Conservation (phyloP, 352 stramenopile species). For the Pythium pectinolyticum region DNA sequence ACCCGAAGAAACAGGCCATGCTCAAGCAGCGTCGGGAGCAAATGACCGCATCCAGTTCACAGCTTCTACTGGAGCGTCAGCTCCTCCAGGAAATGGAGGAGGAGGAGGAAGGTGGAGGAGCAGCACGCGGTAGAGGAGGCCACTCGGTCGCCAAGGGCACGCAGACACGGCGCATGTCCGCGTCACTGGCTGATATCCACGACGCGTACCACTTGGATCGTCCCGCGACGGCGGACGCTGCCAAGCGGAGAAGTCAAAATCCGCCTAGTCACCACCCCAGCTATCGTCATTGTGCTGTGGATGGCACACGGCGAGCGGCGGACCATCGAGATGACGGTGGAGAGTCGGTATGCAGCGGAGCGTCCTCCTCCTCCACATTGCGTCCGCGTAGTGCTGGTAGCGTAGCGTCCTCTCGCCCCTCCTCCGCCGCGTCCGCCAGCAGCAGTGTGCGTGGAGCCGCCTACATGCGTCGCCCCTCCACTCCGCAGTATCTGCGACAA, state of each 20-base stretch:
- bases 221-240: constrained; percentile 26
- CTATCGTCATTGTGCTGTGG: too few relatives aligned
- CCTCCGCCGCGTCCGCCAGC: constrained; percentile 25
- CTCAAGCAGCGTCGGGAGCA: constrained; percentile 63
- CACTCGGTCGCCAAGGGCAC: constrained; percentile 29
- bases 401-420: constrained; percentile 32
- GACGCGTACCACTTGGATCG: constrained; percentile 4
- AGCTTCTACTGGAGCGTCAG: constrained; percentile 20
- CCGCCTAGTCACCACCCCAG: neutral
- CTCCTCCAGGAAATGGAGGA: constrained; percentile 9
- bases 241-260: constrained; percentile 17
- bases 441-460: constrained; percentile 41
- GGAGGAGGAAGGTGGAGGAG: too few relatives aligned
- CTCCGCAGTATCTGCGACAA: constrained; percentile 59
- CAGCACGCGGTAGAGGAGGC: constrained; percentile 1
- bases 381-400: constrained; percentile 62
- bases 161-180: constrained; percentile 29
- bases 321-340: constrained; percentile 7
- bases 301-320: too few relatives aligned
- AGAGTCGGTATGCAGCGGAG: constrained; percentile 14
- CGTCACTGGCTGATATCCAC: constrained; percentile 47
- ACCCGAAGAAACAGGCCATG: constrained; percentile 64
- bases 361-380: constrained; percentile 1
- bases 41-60: constrained; percentile 15
- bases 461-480: constrained; percentile 62